These are phyloP conservation scores for Blepharisma stoltei DNA, from an alignment of 73 alveolate species.

Conservation along the genomic window DNA sequence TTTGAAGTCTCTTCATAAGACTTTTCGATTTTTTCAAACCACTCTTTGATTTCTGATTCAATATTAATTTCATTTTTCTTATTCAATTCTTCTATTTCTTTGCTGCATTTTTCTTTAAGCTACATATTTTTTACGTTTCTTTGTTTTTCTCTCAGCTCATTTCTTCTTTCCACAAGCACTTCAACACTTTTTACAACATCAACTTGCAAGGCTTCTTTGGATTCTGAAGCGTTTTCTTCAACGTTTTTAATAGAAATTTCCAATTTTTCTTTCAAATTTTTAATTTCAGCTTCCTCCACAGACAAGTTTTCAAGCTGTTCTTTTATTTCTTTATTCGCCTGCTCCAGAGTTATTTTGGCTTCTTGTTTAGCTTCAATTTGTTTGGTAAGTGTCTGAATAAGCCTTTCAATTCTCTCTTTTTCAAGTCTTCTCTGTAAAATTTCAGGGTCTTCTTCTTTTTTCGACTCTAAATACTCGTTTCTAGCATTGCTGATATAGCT, in stretches of 20 bases:
- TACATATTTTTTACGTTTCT: not conserved
- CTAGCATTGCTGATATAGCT: not conserved
- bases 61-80: not conserved
- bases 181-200: not conserved
- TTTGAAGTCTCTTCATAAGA: not conserved
- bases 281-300: not conserved
- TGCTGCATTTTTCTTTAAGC: slow-evolving; percentile 20
- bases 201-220: not conserved
- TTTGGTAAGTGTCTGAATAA: not conserved
- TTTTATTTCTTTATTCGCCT: not conserved
- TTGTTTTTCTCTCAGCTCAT: not conserved
- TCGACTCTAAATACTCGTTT: not conserved
- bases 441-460: slow-evolving; percentile 29
- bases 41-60: slow-evolving; percentile 1
- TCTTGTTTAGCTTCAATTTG: not conserved
- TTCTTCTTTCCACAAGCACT: not conserved
- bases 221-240: slow-evolving; percentile 22
- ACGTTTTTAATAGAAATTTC: not conserved
- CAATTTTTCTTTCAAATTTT: not conserved
- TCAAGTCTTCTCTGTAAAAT: slow-evolving; percentile 19
- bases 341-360: not conserved
- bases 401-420: slow-evolving; percentile 22
- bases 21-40: slow-evolving; percentile 21
- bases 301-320: not conserved
- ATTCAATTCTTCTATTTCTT: slow-evolving; percentile 26